Conservation (phyloP, 1,139 yeast species). For the Kurtzmaniella quercitrusa region DNA sequence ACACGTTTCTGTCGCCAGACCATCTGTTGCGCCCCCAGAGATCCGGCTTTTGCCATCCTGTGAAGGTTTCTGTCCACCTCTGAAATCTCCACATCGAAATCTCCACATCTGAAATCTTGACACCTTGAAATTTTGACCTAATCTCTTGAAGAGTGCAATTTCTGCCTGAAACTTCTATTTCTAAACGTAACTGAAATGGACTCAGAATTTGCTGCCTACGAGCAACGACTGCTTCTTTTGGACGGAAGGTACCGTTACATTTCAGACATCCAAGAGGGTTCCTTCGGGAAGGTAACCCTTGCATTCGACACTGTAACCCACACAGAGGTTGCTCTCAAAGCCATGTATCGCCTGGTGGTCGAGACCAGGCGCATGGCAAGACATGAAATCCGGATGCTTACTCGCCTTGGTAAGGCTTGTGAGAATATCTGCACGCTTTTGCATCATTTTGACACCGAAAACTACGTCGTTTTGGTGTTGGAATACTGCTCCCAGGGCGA, state of each 20-base stretch:
- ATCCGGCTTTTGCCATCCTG: too few relatives aligned
- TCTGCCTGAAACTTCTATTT: too few relatives aligned
- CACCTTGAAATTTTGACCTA: too few relatives aligned
- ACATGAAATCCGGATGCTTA: slow-evolving; percentile 44
- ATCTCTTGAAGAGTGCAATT: too few relatives aligned
- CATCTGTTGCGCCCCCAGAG: too few relatives aligned
- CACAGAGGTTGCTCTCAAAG: slow-evolving; percentile 40
- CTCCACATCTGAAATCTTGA: too few relatives aligned
- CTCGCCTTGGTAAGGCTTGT: slow-evolving; percentile 29
- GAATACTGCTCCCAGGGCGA: slow-evolving; percentile 51
- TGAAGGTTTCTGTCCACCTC: too few relatives aligned
- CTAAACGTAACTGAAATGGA: slow-evolving; percentile 2
- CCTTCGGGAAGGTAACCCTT: slow-evolving; percentile 50
- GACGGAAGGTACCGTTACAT: slow-evolving; percentile 33
- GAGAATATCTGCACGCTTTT: slow-evolving; percentile 42
- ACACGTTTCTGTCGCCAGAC: too few relatives aligned
- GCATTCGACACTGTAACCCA: slow-evolving; percentile 32
- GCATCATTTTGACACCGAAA: slow-evolving; percentile 38
- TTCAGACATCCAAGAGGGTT: slow-evolving; percentile 43
- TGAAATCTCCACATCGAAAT: too few relatives aligned
- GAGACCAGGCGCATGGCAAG: slow-evolving; percentile 29
- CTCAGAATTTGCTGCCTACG: slow-evolving; percentile 31
- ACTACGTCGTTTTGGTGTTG: slow-evolving; percentile 40
- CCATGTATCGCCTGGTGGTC: slow-evolving; percentile 29
- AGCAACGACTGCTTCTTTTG: slow-evolving; percentile 24